A percentile compares a stretch with the other conserved stretches of the same genome.
Evolutionary conservation across 345 rosid genomes (phyloP).

Genomic region (Euclidium syriacum): DNA sequence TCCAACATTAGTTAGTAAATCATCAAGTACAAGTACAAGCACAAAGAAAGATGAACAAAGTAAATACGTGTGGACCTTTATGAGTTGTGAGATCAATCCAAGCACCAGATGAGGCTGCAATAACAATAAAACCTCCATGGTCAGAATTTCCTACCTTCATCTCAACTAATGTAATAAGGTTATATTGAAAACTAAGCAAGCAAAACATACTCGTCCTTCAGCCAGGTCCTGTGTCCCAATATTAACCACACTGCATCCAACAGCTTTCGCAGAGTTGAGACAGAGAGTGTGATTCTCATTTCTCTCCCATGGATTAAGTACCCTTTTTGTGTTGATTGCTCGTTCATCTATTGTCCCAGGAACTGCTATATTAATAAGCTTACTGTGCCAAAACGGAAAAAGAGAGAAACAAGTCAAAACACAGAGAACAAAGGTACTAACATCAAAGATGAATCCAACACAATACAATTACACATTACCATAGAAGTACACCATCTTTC

Average conservation of each 20-base stretch:
- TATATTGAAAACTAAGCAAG: constrained; percentile 12
- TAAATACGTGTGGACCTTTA: constrained; percentile 53
- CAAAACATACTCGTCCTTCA: constrained; percentile 77
- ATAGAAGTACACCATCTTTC: constrained; percentile 90
- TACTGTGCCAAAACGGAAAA: constrained; percentile 43
- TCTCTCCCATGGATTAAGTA: constrained; percentile 93
- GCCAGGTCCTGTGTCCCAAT: constrained; percentile 87
- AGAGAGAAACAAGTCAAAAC: constrained; percentile 13
- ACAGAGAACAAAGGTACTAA: constrained; percentile 2
- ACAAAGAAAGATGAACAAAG: neutral
- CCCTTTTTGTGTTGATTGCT: constrained; percentile 77
- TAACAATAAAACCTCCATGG: neutral
- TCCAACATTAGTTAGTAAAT: constrained; percentile 1
- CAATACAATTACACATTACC: constrained; percentile 41
- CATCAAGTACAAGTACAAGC: constrained; percentile 4
- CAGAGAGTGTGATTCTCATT: constrained; percentile 95
- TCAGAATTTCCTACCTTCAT: neutral
- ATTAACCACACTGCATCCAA: constrained; percentile 89
- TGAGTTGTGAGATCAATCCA: constrained; percentile 93
- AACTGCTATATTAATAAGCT: constrained; percentile 88
- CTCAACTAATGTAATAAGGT: neutral
- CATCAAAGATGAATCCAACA: neutral
- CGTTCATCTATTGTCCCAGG: constrained; percentile 94
- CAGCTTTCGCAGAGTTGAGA: constrained; percentile 94
- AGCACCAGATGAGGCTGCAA: constrained; percentile 91